phyloP scores from a whole-genome alignment of 768 basidiomycete species.

The Pleurotus citrinopileatus region DNA sequence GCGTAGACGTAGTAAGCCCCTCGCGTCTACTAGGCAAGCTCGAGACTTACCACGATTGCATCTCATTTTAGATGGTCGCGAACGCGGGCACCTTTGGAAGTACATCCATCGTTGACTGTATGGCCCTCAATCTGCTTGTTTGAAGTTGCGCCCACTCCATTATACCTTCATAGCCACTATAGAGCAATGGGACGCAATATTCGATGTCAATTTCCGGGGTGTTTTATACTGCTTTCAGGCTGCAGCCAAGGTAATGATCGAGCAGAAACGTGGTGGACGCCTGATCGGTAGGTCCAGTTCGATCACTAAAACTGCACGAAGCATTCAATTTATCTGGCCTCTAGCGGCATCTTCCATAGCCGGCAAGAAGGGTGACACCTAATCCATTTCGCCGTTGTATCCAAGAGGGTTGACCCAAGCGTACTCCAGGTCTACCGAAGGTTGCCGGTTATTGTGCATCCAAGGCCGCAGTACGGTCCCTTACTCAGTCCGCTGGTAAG shows the following conservation, averaged over 20 bases:
- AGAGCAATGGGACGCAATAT: slow-evolving; percentile 36
- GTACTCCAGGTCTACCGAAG: background rate
- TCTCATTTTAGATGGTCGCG: slow-evolving; percentile 26
- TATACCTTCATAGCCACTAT: slow-evolving; percentile 27
- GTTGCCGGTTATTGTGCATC: slow-evolving; percentile 27
- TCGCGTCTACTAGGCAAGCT: background rate
- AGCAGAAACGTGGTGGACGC: slow-evolving; percentile 47
- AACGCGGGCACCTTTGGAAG: slow-evolving; percentile 26
- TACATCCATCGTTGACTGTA: slow-evolving; percentile 19
- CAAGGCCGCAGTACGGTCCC: slow-evolving; percentile 38
- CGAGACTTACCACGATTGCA: background rate
- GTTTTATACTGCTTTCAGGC: slow-evolving; percentile 62
- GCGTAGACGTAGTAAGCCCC: slow-evolving; percentile 26
- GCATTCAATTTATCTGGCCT: background rate
- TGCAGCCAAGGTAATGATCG: slow-evolving; percentile 60
- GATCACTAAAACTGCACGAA: background rate
- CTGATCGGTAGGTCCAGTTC: slow-evolving; percentile 40
- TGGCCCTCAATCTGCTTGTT: background rate
- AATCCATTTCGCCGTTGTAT: background rate
- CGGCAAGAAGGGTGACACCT: slow-evolving; percentile 24
- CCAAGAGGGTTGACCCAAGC: background rate
- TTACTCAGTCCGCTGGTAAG: slow-evolving; percentile 38
- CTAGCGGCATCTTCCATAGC: slow-evolving; percentile 24
- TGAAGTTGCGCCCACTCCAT: too few relatives aligned
- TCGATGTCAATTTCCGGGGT: slow-evolving; percentile 54